Evolutionary conservation across 2,329 filamentous ascomycete species (phyloP), one percentile per base, ranked within the genome.

Genomic region (Venturia nashicola): DNA sequence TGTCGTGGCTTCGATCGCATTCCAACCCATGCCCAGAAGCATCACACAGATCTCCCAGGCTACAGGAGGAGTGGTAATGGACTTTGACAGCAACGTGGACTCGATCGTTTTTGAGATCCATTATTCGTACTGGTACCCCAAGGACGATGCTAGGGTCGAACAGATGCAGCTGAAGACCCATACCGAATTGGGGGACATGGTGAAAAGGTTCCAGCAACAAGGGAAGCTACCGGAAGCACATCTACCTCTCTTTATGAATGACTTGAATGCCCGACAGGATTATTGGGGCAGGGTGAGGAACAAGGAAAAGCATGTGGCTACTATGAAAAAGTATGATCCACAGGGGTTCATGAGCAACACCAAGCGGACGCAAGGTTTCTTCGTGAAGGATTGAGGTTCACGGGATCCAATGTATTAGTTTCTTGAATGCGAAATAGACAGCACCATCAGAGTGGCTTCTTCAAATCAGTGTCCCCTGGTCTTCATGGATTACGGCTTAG

Each of bases 181-280:
- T 65, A 68, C 68, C 2, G 75, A 74, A 6, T 68, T 76, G 61
- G 69, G 69, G n/a, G 71, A 72, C 14, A 63, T 73, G 1, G 70
- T 77, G 8, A 68, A 72, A 20, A 68, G 71, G 40, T 76, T 71
- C 62, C 72, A 74, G 34, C 2, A 62, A 18, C 18, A 42, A 18
- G 59, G 59, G 32, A 40, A 36, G 57, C 36, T 65, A 18, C 63
- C 63, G 5, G 39, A 65, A 18, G 59, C 62, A 6, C 76, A 78
- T 64, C 68, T 75, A 16, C 77, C 77, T 8, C 68, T 79, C 5
- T 80, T 80, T 67, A 77, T 78, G 74, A 79, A 78, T 63, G 77
- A 79, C 59, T 73, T 72, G 11, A 76, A 79, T 68, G 74, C 71
- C 63, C 68, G 72, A 40, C 76, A 80, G 70, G 75, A 78, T 62